These are phyloP conservation scores for Coniochaeta prunicola DNA, from an alignment of 2,329 filamentous ascomycete species.

Conservation along the genomic window DNA sequence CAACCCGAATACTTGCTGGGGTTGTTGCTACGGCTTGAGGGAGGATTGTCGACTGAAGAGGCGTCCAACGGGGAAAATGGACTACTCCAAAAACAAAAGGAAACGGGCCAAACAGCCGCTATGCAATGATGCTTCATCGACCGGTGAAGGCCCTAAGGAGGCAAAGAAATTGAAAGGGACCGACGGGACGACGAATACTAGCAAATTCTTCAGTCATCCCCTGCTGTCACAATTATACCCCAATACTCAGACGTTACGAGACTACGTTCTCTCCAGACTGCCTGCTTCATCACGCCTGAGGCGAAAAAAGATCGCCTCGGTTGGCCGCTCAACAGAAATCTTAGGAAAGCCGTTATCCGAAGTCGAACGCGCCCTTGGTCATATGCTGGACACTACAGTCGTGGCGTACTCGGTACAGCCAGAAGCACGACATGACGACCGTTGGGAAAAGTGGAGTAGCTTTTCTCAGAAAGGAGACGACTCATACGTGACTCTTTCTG, in stretches of 20 bases:
- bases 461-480: slow-evolving; percentile 59
- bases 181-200: neutral
- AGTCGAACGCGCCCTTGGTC: slow-evolving; percentile 36
- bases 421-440: slow-evolving; percentile 21
- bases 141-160: neutral
- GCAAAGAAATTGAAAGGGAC: neutral
- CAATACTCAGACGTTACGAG: slow-evolving; percentile 57
- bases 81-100: neutral
- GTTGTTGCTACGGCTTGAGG: neutral
- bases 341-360: slow-evolving; percentile 15
- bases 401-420: slow-evolving; percentile 43
- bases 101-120: neutral
- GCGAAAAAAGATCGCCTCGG: slow-evolving; percentile 44
- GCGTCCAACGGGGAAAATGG: neutral
- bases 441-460: slow-evolving; percentile 47
- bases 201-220: slow-evolving; percentile 38
- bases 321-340: slow-evolving; percentile 25
- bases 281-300: slow-evolving; percentile 59
- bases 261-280: slow-evolving; percentile 61
- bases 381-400: slow-evolving; percentile 62
- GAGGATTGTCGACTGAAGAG: neutral
- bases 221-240: slow-evolving; percentile 65
- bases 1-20: neutral
- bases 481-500: slow-evolving; percentile 45
- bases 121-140: neutral